Evolutionary conservation across 305 asterid genomes (phyloP).

Genomic region (Nicotiana rustica): DNA sequence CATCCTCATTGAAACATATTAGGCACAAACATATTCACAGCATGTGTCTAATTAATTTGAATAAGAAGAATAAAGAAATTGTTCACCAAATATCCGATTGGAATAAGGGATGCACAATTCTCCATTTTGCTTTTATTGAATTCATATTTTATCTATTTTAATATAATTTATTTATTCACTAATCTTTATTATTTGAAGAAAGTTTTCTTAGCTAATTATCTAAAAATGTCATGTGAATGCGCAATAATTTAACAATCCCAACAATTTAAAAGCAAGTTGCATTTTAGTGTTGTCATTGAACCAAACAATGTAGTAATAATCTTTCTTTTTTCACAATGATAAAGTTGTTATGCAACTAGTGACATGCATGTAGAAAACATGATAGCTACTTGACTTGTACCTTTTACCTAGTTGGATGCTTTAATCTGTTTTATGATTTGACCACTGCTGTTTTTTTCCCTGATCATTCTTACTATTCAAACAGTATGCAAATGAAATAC

Average conservation of each 20-base stretch:
- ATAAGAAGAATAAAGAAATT: too few relatives aligned
- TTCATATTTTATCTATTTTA: too few relatives aligned
- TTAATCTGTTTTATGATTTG: conserved; percentile 12
- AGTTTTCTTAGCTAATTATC: not conserved
- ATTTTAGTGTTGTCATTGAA: not conserved
- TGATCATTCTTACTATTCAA: not conserved
- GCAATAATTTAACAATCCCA: not conserved
- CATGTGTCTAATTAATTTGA: too few relatives aligned
- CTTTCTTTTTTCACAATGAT: conserved; percentile 3
- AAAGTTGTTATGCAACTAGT: not conserved
- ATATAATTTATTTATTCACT: not conserved
- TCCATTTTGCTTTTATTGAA: too few relatives aligned
- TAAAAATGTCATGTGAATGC: not conserved
- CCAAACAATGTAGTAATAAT: not conserved
- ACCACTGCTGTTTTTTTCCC: not conserved
- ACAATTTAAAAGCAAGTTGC: not conserved
- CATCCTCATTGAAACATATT: too few relatives aligned
- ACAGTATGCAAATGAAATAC: too few relatives aligned
- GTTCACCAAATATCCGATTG: too few relatives aligned
- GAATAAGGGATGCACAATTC: too few relatives aligned
- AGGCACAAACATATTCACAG: too few relatives aligned
- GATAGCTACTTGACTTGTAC: conserved; percentile 32
- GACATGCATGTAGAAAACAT: conserved; percentile 21
- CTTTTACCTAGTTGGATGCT: conserved; percentile 20
- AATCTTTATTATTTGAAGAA: not conserved